Evolutionary conservation across 2,329 filamentous ascomycete species (phyloP).

Genomic region (Cladosporium sphaerospermum): DNA sequence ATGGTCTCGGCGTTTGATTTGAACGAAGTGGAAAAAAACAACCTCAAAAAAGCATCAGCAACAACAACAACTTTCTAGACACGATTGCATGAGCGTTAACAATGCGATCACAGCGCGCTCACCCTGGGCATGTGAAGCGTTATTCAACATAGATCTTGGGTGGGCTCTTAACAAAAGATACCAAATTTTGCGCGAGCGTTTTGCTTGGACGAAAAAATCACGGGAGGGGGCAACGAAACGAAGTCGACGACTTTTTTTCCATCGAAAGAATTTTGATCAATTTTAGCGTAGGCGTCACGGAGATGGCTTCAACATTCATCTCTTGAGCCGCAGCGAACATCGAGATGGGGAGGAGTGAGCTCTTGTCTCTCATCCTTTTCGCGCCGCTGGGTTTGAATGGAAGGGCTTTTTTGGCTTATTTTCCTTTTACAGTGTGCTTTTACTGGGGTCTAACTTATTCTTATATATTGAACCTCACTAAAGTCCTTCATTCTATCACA

Average conservation of each 20-base stretch:
- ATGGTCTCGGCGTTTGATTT: slow-evolving; percentile 8
- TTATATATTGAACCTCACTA: slow-evolving; percentile 3
- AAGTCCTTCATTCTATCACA: slow-evolving; percentile 6
- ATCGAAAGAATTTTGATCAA: slow-evolving; percentile 1
- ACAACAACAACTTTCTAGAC: neutral
- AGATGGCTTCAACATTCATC: slow-evolving; percentile 22
- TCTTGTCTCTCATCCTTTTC: neutral
- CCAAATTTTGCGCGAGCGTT: slow-evolving; percentile 9
- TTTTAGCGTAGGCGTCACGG: slow-evolving; percentile 23
- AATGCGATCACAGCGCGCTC: slow-evolving; percentile 11
- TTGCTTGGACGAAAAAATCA: slow-evolving; percentile 5
- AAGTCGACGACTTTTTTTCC: neutral
- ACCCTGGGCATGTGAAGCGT: slow-evolving; percentile 15
- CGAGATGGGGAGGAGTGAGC: neutral
- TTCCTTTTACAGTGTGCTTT: neutral
- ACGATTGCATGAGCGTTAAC: slow-evolving; percentile 11
- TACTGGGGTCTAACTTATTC: slow-evolving; percentile 1
- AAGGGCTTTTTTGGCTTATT: neutral
- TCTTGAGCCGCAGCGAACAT: slow-evolving; percentile 8
- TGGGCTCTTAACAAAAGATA: slow-evolving; percentile 18
- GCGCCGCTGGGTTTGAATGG: slow-evolving; percentile 6
- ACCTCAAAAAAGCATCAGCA: slow-evolving; percentile 4
- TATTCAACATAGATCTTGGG: slow-evolving; percentile 22
- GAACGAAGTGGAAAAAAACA: slow-evolving; percentile 1
- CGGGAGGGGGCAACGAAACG: slow-evolving; percentile 10